phyloP scores from a whole-genome alignment of 441 rosid species.

The Populus hybrid region DNA sequence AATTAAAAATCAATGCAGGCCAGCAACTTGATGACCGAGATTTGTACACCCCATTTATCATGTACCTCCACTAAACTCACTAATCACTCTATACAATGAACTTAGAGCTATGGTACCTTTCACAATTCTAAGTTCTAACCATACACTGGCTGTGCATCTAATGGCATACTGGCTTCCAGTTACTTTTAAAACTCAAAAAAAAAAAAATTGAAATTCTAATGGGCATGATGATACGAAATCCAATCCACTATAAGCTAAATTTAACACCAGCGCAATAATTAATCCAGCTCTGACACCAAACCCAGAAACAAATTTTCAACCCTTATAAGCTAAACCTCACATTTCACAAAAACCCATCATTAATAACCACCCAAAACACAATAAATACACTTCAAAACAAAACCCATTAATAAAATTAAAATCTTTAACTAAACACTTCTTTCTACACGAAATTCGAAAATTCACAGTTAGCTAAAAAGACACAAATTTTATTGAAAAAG shows the following conservation, averaged over 20 bases:
- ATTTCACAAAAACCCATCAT: neutral
- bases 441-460: neutral
- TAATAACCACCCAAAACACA: neutral
- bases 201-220: neutral
- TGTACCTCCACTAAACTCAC: neutral
- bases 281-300: neutral
- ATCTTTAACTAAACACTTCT: neutral
- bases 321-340: neutral
- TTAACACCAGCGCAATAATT: neutral
- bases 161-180: neutral
- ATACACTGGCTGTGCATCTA: neutral
- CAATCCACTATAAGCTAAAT: neutral
- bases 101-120: neutral
- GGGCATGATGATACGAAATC: neutral
- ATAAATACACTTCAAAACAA: neutral
- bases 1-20: neutral
- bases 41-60: neutral
- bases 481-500: neutral
- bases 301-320: conserved; percentile 2
- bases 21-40: neutral
- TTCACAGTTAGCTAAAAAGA: neutral
- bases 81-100: neutral
- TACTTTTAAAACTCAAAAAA: neutral
- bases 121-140: neutral
- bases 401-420: conserved; percentile 4